A percentile compares a stretch with the other conserved stretches of the same genome.
phyloP scores from a whole-genome alignment of 2,329 filamentous ascomycete genomes.

The Paracorniculantispora psalliotae region DNA sequence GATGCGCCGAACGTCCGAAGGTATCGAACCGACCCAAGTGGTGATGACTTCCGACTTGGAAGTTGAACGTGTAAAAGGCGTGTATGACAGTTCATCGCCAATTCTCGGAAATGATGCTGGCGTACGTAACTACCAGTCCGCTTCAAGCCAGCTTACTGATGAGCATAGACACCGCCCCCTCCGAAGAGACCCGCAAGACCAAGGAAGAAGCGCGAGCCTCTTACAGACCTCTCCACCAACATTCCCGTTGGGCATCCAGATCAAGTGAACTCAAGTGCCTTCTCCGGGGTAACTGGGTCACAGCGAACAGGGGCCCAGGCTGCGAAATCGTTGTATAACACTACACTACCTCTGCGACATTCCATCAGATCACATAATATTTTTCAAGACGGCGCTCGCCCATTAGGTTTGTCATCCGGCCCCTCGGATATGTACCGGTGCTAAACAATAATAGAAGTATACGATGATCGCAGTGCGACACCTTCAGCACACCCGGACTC shows the following conservation, averaged over 20 bases:
- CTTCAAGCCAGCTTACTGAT: not conserved
- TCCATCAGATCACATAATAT: not conserved
- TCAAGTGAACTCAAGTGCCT: not conserved
- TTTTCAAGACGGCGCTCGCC: not conserved
- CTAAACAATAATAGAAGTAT: slow-evolving; percentile 1
- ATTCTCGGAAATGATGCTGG: slow-evolving; percentile 34
- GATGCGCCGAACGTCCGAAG: slow-evolving; percentile 59
- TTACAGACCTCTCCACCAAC: slow-evolving; percentile 32
- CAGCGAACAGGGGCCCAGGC: not conserved
- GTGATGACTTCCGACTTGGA: slow-evolving; percentile 54
- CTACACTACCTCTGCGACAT: not conserved
- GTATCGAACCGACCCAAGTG: slow-evolving; percentile 59
- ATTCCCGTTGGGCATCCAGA: slow-evolving; percentile 21
- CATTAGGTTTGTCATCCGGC: not conserved
- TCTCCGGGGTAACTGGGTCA: not conserved
- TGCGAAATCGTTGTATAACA: not conserved
- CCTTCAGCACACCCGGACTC: not conserved
- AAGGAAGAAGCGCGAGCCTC: slow-evolving; percentile 28
- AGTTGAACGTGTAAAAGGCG: slow-evolving; percentile 48
- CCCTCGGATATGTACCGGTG: not conserved
- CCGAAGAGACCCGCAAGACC: slow-evolving; percentile 25
- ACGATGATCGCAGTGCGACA: not conserved
- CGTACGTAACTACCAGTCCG: slow-evolving; percentile 31
- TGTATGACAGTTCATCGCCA: slow-evolving; percentile 55
- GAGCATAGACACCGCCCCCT: slow-evolving; percentile 21